These are phyloP conservation scores for Chaetoscypha palmicola DNA, from an alignment of 2,329 filamentous ascomycete genomes.

Conservation along the genomic window DNA sequence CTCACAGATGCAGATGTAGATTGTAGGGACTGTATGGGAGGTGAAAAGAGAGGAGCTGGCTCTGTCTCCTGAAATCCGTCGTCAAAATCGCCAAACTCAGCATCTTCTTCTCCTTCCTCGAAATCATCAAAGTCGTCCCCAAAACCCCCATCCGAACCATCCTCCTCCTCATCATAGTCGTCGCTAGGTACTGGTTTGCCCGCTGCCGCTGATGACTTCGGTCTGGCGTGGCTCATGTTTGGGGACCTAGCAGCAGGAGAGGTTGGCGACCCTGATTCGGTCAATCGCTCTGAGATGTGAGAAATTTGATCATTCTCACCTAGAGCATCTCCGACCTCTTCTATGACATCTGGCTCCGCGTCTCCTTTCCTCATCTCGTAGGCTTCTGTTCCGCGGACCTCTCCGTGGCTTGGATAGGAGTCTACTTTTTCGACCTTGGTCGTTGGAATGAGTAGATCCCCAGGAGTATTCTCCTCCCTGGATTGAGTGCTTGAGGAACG, in stretches of 20 bases:
- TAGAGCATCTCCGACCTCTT: conserved; percentile 39
- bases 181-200: conserved; percentile 37
- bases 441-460: conserved; percentile 44
- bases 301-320: conserved; percentile 43
- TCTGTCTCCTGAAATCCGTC: conserved; percentile 54
- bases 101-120: conserved; percentile 46
- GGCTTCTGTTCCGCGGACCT: conserved; percentile 54
- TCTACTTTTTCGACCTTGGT: conserved; percentile 53
- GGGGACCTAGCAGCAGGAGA: conserved; percentile 42
- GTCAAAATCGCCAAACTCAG: conserved; percentile 48
- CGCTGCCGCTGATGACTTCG: conserved; percentile 28
- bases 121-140: conserved; percentile 65
- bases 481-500: conserved; percentile 21
- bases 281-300: conserved; percentile 46
- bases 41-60: conserved; percentile 34
- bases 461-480: conserved; percentile 27
- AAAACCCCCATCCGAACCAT: conserved; percentile 45
- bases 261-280: conserved; percentile 52
- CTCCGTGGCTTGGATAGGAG: conserved; percentile 49
- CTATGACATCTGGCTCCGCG: conserved; percentile 54
- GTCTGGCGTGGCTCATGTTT: conserved; percentile 35
- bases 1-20: conserved; percentile 38
- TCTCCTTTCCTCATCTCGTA: conserved; percentile 49
- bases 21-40: conserved; percentile 30
- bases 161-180: conserved; percentile 53